Percentiles rank a stretch among this genome's conserved stretches.
These are phyloP conservation scores for Puccinia triticina DNA, from an alignment of 1,284 basidiomycete species.

Conservation along the genomic window DNA sequence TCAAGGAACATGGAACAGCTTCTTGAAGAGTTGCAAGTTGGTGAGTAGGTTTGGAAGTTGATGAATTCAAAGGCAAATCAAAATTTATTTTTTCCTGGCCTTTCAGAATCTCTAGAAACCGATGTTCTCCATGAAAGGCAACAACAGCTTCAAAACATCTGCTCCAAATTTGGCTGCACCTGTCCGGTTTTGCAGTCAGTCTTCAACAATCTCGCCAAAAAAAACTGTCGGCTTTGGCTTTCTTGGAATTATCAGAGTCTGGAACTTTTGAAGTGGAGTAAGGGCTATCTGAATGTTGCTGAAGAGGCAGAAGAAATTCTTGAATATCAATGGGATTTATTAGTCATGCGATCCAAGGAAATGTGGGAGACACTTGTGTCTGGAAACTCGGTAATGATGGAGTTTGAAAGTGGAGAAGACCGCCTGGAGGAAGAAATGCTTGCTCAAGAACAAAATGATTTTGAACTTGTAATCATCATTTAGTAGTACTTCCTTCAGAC, in stretches of 20 bases:
- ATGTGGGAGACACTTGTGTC: no score
- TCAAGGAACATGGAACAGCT: not conserved
- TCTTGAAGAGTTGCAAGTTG: not conserved
- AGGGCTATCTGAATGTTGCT: not conserved
- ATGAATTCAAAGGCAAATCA: no score
- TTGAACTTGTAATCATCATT: no score
- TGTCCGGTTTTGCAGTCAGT: not conserved
- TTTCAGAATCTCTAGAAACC: not conserved
- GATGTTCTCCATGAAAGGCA: not conserved
- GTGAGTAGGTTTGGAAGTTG: not conserved
- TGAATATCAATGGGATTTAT: constrained; percentile 1
- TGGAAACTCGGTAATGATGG: no score
- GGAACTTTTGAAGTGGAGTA: constrained; percentile 7
- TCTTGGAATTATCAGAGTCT: not conserved
- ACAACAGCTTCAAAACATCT: not conserved
- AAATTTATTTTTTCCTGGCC: not conserved
- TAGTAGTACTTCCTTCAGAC: no score
- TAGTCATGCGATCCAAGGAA: no score
- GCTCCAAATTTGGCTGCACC: not conserved
- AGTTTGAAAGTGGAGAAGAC: no score
- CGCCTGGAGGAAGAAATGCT: no score
- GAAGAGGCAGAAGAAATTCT: not conserved
- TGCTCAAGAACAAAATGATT: no score
- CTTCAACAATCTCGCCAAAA: not conserved
- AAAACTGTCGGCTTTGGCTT: not conserved